Percentiles rank a stretch among this genome's conserved stretches.
Conservation (phyloP, 108 stramenopile genomes). For the Conticribra guillardii region DNA sequence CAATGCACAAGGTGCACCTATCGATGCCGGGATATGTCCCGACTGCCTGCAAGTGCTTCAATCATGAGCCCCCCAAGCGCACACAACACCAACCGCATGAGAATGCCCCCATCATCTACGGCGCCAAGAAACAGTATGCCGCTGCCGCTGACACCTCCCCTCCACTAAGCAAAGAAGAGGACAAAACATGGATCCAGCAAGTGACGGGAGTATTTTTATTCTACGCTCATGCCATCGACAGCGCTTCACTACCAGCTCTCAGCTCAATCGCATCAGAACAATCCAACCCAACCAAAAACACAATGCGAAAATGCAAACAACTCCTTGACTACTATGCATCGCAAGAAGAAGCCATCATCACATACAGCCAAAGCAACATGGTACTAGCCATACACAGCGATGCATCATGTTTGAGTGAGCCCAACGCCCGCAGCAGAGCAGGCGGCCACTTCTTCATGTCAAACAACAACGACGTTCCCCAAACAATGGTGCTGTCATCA, state of each 20-base stretch:
- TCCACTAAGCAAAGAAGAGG: not conserved
- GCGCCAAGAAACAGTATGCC: not conserved
- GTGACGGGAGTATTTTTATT: no score
- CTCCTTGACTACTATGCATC: slow-evolving; percentile 47
- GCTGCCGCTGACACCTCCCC: not conserved
- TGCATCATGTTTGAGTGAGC: slow-evolving; percentile 37
- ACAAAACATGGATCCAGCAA: slow-evolving; percentile 17
- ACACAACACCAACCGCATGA: slow-evolving; percentile 5
- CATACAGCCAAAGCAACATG: slow-evolving; percentile 47
- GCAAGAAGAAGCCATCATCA: slow-evolving; percentile 44
- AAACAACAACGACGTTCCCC: not conserved
- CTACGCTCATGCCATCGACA: no score
- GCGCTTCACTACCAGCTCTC: no score
- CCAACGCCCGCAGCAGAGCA: slow-evolving; percentile 35
- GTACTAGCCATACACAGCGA: no score
- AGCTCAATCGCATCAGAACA: no score
- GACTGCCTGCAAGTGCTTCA: not conserved
- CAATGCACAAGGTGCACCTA: not conserved
- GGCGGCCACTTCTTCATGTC: slow-evolving; percentile 33
- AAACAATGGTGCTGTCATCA: slow-evolving; percentile 34
- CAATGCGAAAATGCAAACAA: slow-evolving; percentile 6
- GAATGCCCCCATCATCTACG: not conserved
- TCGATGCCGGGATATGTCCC: slow-evolving; percentile 21
- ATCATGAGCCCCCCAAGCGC: not conserved
- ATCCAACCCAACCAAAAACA: slow-evolving; percentile 7